Evolutionary conservation across 768 basidiomycete species (phyloP).

Genomic region (Pleurotus platypus): DNA sequence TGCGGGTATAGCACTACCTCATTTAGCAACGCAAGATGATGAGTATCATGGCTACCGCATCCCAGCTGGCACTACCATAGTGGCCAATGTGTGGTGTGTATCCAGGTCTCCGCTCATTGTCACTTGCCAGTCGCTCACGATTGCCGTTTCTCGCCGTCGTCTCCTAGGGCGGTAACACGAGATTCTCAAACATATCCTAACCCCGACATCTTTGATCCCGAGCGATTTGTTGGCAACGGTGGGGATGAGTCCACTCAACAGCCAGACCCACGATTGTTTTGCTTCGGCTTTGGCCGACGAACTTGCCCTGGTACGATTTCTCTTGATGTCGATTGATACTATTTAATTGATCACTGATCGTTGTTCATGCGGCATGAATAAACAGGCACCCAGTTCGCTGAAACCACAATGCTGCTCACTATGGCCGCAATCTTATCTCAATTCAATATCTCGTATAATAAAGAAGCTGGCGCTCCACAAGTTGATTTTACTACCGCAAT

Average conservation of each 20-base stretch:
- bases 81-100: constrained; percentile 45
- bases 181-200: constrained; percentile 37
- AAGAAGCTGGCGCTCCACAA: constrained; percentile 8
- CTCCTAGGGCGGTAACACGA: constrained; percentile 38
- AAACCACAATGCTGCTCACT: constrained; percentile 25
- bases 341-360: no score
- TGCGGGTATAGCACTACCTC: constrained; percentile 32
- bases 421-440: constrained; percentile 28
- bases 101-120: background rate
- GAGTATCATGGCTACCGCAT: constrained; percentile 40
- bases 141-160: background rate
- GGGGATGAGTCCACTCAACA: constrained; percentile 11
- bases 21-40: constrained; percentile 39
- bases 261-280: constrained; percentile 27
- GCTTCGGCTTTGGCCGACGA: constrained; percentile 30
- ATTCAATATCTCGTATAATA: constrained; percentile 23
- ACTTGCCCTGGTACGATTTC: constrained; percentile 25
- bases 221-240: constrained; percentile 22
- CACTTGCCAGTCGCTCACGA: no score
- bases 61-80: constrained; percentile 39
- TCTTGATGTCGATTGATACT: no score
- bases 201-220: constrained; percentile 36
- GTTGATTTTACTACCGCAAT: constrained; percentile 26
- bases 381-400: constrained; percentile 26
- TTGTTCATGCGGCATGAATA: background rate